Evolutionary conservation across 1,139 yeast species (phyloP).

Genomic region (Geotrichum aggregatum): DNA sequence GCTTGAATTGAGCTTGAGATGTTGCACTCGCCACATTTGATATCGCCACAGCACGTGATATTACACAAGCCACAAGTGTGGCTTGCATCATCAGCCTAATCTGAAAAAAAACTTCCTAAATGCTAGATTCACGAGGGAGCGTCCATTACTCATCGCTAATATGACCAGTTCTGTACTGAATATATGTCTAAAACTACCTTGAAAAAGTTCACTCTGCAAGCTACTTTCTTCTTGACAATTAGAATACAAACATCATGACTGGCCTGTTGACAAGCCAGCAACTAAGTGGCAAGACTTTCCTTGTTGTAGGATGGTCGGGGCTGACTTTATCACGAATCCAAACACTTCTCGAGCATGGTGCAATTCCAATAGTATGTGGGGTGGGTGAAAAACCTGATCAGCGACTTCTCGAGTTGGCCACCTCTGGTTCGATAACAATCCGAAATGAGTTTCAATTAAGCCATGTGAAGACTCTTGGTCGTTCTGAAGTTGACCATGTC

Average conservation of each 20-base stretch:
- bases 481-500: constrained; percentile 55
- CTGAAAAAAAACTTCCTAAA: background rate
- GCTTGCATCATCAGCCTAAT: constrained; percentile 10
- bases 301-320: constrained; percentile 53
- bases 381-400: background rate
- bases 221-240: background rate
- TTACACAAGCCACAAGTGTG: constrained; percentile 22
- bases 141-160: no score
- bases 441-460: constrained; percentile 40
- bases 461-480: constrained; percentile 56
- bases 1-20: no score
- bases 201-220: no score
- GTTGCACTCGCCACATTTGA: constrained; percentile 2
- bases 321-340: constrained; percentile 16
- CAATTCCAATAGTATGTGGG: constrained; percentile 15
- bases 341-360: constrained; percentile 19
- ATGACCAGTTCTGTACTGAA: no score
- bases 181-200: no score
- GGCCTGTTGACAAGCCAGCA: constrained; percentile 50
- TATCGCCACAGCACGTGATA: constrained; percentile 20
- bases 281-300: constrained; percentile 52
- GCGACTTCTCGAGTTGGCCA: constrained; percentile 27
- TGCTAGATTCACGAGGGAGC: background rate
- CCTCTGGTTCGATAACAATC: constrained; percentile 22
- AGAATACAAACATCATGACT: constrained; percentile 12